Conservation (phyloP, 2,329 filamentous ascomycete species). For the Cryphonectria naterciae region DNA sequence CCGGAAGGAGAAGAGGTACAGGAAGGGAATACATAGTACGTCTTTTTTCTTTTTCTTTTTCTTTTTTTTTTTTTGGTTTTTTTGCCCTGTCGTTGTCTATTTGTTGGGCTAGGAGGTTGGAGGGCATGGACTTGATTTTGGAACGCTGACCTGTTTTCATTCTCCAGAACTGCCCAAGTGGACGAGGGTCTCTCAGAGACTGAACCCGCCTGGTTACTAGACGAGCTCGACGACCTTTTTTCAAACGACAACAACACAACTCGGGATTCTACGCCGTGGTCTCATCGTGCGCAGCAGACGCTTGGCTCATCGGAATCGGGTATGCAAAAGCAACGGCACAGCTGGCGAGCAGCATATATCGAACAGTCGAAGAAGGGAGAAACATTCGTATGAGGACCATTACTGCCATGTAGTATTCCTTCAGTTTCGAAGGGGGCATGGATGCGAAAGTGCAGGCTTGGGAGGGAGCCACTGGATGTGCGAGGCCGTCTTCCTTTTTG, state of each 20-base stretch:
- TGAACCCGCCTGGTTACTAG: slow-evolving; percentile 95
- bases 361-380: not conserved
- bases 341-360: not conserved
- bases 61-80: not conserved
- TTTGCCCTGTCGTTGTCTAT: slow-evolving; percentile 8
- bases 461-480: not conserved
- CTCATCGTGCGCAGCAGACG: not conserved
- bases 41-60: slow-evolving; percentile 6
- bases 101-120: not conserved
- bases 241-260: not conserved
- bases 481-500: too few species aligned
- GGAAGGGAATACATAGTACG: slow-evolving; percentile 97
- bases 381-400: not conserved
- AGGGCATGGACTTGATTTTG: slow-evolving; percentile 19
- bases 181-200: slow-evolving; percentile 90
- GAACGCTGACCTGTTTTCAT: slow-evolving; percentile 22
- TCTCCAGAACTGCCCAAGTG: slow-evolving; percentile 79
- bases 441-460: not conserved
- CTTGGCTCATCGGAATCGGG: not conserved
- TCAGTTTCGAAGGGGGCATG: not conserved
- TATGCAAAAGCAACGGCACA: not conserved
- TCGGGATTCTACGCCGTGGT: slow-evolving; percentile 41
- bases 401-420: not conserved
- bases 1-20: slow-evolving; percentile 90
- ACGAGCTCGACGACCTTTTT: slow-evolving; percentile 15